Percentiles rank a stretch among this genome's conserved stretches.
Conservation (phyloP, 2,329 filamentous ascomycete genomes). For the Nigrospora osmanthi region DNA sequence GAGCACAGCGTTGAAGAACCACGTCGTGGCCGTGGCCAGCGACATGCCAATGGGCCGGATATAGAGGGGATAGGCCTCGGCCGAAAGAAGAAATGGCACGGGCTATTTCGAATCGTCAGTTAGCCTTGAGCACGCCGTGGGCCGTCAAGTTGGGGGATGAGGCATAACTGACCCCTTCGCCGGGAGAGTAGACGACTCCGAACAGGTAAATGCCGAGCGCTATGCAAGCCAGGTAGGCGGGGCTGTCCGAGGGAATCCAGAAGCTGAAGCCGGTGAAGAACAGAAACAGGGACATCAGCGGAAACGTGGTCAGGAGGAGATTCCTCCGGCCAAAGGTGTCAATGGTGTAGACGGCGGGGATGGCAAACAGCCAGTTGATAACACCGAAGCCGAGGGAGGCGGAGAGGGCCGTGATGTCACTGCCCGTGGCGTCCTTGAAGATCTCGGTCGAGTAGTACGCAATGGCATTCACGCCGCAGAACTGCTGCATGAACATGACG, state of each 20-base stretch:
- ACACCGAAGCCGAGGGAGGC: slow-evolving; percentile 58
- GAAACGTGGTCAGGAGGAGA: slow-evolving; percentile 56
- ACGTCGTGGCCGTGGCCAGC: slow-evolving; percentile 43
- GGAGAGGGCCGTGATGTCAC: slow-evolving; percentile 41
- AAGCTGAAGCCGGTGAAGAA: slow-evolving; percentile 40
- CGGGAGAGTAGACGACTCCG: slow-evolving; percentile 45
- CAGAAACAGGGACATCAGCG: slow-evolving; percentile 49
- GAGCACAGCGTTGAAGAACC: slow-evolving; percentile 32
- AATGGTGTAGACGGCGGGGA: slow-evolving; percentile 58
- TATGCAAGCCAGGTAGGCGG: slow-evolving; percentile 34
- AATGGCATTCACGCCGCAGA: slow-evolving; percentile 39
- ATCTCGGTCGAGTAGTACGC: slow-evolving; percentile 51
- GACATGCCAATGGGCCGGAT: slow-evolving; percentile 56
- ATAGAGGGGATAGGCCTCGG: slow-evolving; percentile 58
- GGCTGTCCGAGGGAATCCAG: slow-evolving; percentile 28
- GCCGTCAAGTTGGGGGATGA: neutral
- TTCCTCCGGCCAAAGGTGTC: slow-evolving; percentile 61
- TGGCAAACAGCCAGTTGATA: slow-evolving; percentile 57
- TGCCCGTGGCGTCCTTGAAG: slow-evolving; percentile 47
- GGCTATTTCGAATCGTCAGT: slow-evolving; percentile 15
- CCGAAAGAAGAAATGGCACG: slow-evolving; percentile 60
- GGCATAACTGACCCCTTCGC: slow-evolving; percentile 41
- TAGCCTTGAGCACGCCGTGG: neutral
- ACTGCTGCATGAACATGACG: slow-evolving; percentile 60
- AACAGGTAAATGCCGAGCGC: slow-evolving; percentile 42